phyloP scores from a whole-genome alignment of 768 basidiomycete genomes.

The Hysterangium stoloniferum region DNA sequence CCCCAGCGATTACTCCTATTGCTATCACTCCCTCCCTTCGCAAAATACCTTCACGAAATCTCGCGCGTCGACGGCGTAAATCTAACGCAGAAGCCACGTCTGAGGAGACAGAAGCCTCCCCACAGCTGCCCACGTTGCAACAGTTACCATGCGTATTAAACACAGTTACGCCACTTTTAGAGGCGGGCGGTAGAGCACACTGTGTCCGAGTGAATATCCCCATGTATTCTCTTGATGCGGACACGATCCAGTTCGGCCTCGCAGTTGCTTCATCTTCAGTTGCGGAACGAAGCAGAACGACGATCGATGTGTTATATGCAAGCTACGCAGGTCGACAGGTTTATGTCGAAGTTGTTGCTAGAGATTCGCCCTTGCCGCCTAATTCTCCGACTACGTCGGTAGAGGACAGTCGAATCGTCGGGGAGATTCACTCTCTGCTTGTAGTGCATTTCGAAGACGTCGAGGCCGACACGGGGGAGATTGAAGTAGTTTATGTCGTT shows the following conservation, averaged over 20 bases:
- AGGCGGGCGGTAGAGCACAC: background rate
- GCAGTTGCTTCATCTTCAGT: background rate
- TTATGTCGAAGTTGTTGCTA: constrained; percentile 44
- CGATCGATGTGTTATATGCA: constrained; percentile 40
- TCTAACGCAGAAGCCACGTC: background rate
- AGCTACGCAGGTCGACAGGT: constrained; percentile 62
- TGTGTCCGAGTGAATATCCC: constrained; percentile 8
- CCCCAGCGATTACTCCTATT: background rate
- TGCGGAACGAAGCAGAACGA: no score
- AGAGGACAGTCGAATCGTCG: constrained; percentile 41
- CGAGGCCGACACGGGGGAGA: constrained; percentile 34
- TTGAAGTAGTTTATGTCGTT: constrained; percentile 64
- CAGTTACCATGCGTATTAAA: background rate
- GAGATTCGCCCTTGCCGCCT: constrained; percentile 16
- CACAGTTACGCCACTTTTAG: constrained; percentile 2
- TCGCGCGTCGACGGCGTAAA: background rate
- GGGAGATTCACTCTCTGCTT: constrained; percentile 61
- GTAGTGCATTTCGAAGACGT: constrained; percentile 47
- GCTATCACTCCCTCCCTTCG: background rate
- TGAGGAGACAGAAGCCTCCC: background rate
- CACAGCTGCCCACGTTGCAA: background rate
- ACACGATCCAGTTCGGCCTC: constrained; percentile 7
- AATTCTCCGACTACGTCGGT: constrained; percentile 11
- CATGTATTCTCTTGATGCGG: constrained; percentile 5
- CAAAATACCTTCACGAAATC: background rate